Evolutionary conservation across 805 yeast genomes (phyloP).

Genomic region (Candida pseudoglaebosa): DNA sequence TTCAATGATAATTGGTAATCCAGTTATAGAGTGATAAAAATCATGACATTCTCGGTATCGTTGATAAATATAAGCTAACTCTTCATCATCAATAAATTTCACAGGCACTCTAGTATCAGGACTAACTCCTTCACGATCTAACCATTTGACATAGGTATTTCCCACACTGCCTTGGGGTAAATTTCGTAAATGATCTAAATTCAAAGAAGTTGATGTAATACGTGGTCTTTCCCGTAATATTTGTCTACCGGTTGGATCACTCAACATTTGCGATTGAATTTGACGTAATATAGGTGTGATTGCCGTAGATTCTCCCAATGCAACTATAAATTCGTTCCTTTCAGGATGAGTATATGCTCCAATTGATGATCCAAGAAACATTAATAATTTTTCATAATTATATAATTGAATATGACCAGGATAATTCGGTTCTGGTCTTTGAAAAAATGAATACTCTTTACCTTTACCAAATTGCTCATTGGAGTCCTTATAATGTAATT

Average conservation of each 20-base stretch:
- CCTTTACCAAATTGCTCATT: constrained; percentile 26
- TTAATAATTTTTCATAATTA: constrained; percentile 53
- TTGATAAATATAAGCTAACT: constrained; percentile 87
- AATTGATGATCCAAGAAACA: constrained; percentile 70
- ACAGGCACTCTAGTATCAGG: constrained; percentile 94
- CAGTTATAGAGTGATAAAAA: constrained; percentile 89
- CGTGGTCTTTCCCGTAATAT: constrained; percentile 78
- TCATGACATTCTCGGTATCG: constrained; percentile 96
- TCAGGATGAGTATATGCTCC: constrained; percentile 79
- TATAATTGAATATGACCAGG: constrained; percentile 79
- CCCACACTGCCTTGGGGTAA: constrained; percentile 76
- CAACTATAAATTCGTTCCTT: constrained; percentile 69
- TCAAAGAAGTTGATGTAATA: constrained; percentile 67
- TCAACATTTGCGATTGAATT: constrained; percentile 69
- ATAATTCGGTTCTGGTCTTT: constrained; percentile 46
- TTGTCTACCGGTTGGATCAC: constrained; percentile 70
- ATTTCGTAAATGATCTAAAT: constrained; percentile 54
- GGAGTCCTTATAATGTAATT: constrained; percentile 37
- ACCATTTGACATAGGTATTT: constrained; percentile 73
- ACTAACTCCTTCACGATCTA: constrained; percentile 80
- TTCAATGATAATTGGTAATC: constrained; percentile 85
- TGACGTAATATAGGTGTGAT: constrained; percentile 58
- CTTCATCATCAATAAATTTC: constrained; percentile 81
- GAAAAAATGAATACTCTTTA: constrained; percentile 26
- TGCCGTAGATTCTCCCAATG: constrained; percentile 89